phyloP scores from a whole-genome alignment of 192 early-diverging fungal species.

The Rhizophagus prolifer region DNA sequence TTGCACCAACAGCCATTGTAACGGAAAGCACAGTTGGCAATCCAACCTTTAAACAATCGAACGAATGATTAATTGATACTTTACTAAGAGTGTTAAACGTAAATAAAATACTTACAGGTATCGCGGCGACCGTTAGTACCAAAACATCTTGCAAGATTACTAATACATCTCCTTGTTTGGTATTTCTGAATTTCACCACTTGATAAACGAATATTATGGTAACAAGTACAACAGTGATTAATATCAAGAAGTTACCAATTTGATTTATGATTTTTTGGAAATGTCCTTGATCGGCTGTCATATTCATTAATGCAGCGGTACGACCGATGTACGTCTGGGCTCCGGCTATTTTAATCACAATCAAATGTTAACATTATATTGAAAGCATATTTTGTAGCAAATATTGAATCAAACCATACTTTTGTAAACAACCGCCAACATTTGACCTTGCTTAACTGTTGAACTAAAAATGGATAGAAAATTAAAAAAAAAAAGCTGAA shows the following conservation, averaged over 20 bases:
- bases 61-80: too few species aligned
- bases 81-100: too few species aligned
- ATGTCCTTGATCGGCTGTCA: slow-evolving; percentile 90
- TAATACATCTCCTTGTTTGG: slow-evolving; percentile 30
- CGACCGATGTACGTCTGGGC: slow-evolving; percentile 91
- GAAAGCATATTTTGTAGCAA: not conserved
- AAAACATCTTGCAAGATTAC: slow-evolving; percentile 64
- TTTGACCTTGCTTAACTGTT: slow-evolving; percentile 92
- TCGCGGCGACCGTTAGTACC: slow-evolving; percentile 82
- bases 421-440: slow-evolving; percentile 87
- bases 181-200: slow-evolving; percentile 50
- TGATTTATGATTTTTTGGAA: slow-evolving; percentile 94
- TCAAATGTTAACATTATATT: not conserved
- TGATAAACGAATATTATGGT: slow-evolving; percentile 79
- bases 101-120: slow-evolving; percentile 82
- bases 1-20: slow-evolving; percentile 95
- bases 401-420: slow-evolving; percentile 30
- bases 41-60: slow-evolving; percentile 49
- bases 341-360: slow-evolving; percentile 47
- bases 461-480: slow-evolving; percentile 49
- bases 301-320: slow-evolving; percentile 86
- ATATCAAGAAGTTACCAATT: slow-evolving; percentile 92
- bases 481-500: not conserved
- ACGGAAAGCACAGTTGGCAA: slow-evolving; percentile 95
- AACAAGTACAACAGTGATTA: slow-evolving; percentile 75